Evolutionary conservation across 2,329 filamentous ascomycete genomes (phyloP), one percentile per base, ranked within the genome.

Genomic region (Monosporascus cannonballus): DNA sequence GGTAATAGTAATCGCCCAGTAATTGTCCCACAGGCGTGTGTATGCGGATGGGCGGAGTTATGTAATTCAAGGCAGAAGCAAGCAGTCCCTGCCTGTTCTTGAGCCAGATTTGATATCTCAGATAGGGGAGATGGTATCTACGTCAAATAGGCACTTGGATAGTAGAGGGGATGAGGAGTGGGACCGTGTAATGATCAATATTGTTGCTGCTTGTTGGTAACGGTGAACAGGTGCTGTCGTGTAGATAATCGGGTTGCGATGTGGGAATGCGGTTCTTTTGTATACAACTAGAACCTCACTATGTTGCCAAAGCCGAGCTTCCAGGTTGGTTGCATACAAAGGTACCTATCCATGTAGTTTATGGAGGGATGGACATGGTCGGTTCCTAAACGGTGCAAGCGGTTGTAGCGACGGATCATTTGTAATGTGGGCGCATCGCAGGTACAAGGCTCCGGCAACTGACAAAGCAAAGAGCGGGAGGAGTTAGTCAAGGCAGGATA

Each of bases 361-460:
- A 39, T 20, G 18, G 6, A 20, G 38, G 38, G 38, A 5, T 41
- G 17, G 30, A 25, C 42, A 25, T 17, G 24, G 14, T n/a, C 42
- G 42, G 42, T 14, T 14, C 42, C 30, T 46, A 46, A 46, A 18
- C 42, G 42, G 42, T 8, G 42, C 22, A 46, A 34, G 20, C 42
- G 42, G 42, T 30, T 4, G 24, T 46, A 46, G 42, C 24, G 49
- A 56, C 51, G 60, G 54, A 54, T 58, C 54, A 57, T 57, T 64
- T 59, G 61, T 64, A 64, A 64, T 64, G 57, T 50, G 55, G 42
- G 56, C 58, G 59, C 55, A 53, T 59, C 53, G 54, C 52, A 59
- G 55, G 56, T 51, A 51, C 51, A 48, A 46, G 42, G 42, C 42
- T 25, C 42, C 42, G 42, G 30, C 42, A 22, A 25, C 38, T n/a